Conservation (phyloP, 192 early-diverging fungal species). For the Dispira parvispora region DNA sequence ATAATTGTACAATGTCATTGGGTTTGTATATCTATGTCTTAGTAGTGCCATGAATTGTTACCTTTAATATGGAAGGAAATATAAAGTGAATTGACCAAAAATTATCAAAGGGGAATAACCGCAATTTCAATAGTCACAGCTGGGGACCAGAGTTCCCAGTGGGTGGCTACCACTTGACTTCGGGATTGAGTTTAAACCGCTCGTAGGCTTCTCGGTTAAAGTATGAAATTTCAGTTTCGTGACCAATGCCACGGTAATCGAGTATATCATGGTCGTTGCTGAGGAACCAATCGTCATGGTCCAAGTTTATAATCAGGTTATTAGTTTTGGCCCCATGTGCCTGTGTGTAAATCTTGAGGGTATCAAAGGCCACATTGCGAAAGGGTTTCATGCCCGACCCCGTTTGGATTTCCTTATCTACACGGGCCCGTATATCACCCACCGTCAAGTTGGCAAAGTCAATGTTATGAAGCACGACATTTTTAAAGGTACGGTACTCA, state of each 20-base stretch:
- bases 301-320: constrained; percentile 6
- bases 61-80: too few relatives aligned
- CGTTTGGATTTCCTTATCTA: constrained; percentile 2
- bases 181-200: background rate
- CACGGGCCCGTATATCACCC: constrained; percentile 22
- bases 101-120: too few relatives aligned
- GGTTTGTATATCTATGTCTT: too few relatives aligned
- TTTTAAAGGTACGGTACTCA: constrained; percentile 74
- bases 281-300: constrained; percentile 5
- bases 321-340: constrained; percentile 10
- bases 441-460: constrained; percentile 48
- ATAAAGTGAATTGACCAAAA: too few relatives aligned
- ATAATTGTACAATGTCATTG: too few relatives aligned
- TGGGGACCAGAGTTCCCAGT: too few relatives aligned
- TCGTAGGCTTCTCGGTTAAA: background rate
- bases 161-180: background rate
- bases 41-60: too few relatives aligned
- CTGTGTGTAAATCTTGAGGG: constrained; percentile 12
- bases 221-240: background rate
- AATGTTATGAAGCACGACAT: constrained; percentile 51
- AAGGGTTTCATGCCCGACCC: constrained; percentile 6
- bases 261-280: constrained; percentile 9
- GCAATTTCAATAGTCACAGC: too few relatives aligned
- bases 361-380: constrained; percentile 7
- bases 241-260: constrained; percentile 1